Base-by-base conservation (phyloP, 306 rosid genomes). In the Cicer bijugum region DNA sequence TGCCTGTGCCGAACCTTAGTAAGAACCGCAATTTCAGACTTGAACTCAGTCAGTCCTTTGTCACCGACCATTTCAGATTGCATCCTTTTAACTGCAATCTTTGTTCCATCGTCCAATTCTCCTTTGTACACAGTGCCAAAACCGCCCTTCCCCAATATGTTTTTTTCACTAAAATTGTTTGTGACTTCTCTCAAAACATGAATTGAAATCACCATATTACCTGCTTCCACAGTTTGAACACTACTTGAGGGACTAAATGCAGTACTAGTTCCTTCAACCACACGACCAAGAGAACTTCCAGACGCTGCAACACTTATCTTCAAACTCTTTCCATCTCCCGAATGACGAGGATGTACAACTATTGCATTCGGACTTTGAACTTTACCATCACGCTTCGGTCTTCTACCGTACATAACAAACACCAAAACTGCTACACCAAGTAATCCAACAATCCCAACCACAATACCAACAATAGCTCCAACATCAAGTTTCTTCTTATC, bases 1-100 rank as follows among this genome's bases (percentile, higher is more conserved):
- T 91, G 92, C 76, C 86, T 84, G 33, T 94, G 99, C 8, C 97
- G 82, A 72, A 94, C 99, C 83, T 82, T 91, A 0, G 97, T 91
- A 62, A 94, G 99, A 39, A 94, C 97, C 0, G 90, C 75, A 72
- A 94, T 94, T 81, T 94, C 97, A 40, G 97, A 83, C 82, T 55
- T 86, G 79, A 91, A 89, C 73, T 94, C 99, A 17, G 4, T 80
- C 65, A 87, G 70, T 67, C 98, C 97, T 82, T 94, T 89, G 80
- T 86, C 95, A 17, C 82, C 96, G 57, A 81, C 82, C 17, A 82
- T 46, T 58, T 90, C 91, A 7, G 91, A 72, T 43, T 88, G 90
- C 98, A 94, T 94, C 76, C 97, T 91, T 83, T 94, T 94, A 74
- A 94, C 97, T 1, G 97, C 97, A 69, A 91, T 94, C 80, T 85